Conservation (phyloP, 257 asterid species). For the Verbena officinalis region DNA sequence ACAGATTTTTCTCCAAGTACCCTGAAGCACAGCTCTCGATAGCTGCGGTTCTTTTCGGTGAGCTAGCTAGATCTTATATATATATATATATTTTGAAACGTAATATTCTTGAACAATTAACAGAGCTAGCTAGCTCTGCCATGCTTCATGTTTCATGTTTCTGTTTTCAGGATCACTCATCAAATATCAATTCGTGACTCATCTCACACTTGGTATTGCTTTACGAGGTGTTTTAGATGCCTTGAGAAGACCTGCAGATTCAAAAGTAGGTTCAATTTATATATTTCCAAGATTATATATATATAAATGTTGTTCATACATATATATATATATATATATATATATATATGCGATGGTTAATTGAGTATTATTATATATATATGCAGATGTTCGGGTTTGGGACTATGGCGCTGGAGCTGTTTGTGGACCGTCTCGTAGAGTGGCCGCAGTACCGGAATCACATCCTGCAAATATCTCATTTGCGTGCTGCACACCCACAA, state of each 20-base stretch:
- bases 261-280: slow-evolving; percentile 79
- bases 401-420: slow-evolving; percentile 87
- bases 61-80: slow-evolving; percentile 43
- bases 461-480: slow-evolving; percentile 90
- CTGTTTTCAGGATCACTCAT: slow-evolving; percentile 76
- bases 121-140: not conserved
- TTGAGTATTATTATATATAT: slow-evolving; percentile 14
- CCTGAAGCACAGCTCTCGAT: slow-evolving; percentile 88
- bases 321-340: no score
- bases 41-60: slow-evolving; percentile 87
- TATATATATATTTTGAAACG: slow-evolving; percentile 3
- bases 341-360: no score
- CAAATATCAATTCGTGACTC: slow-evolving; percentile 93
- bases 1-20: slow-evolving; percentile 77
- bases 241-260: slow-evolving; percentile 87
- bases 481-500: slow-evolving; percentile 74
- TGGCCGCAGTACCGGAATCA: slow-evolving; percentile 99
- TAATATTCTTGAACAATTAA: slow-evolving; percentile 6
- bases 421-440: slow-evolving; percentile 88
- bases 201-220: slow-evolving; percentile 91
- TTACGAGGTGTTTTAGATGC: slow-evolving; percentile 93
- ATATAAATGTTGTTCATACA: no score
- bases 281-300: slow-evolving; percentile 5
- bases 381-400: slow-evolving; percentile 95
- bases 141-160: slow-evolving; percentile 18